Evolutionary conservation across 2,329 filamentous ascomycete species (phyloP), one percentile per base, ranked within the genome.

Genomic region (Purpureocillium takamizusanense): DNA sequence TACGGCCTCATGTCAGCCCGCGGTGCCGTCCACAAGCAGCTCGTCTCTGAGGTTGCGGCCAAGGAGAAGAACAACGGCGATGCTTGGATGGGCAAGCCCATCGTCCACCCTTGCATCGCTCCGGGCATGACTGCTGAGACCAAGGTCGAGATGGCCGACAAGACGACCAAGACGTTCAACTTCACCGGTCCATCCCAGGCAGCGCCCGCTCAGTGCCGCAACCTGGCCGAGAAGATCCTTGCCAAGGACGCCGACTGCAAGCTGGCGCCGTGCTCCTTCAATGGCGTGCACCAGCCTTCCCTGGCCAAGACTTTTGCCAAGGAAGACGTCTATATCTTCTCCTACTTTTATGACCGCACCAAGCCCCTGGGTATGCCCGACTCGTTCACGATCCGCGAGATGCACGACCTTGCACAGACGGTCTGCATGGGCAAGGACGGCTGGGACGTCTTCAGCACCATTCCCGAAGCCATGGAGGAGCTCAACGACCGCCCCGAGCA

Each of bases 291-390:
- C 66, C 92, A 98, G 63, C 92, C 92, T 9, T 82, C 84, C 16
- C 74, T 98, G 35, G 81, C 79, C 50, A 94, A 95, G 72, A 98
- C 92, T 0, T 98, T 98, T 54, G 70, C 86, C 18, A 76, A 74
- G 46, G 90, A 97, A 63, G 89, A 95, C 53, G 78, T 97, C 30
- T 98, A 90, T 66, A 87, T 97, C 51, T 90, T 98, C 65, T 94
- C 86, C 23, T 98, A 94, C 74, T 98, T 98, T 67, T 95, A 84
- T 66, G 92, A 98, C 69, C 89, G 94, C 53, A 94, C 86, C 17
- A 77, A 86, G 60, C 86, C 88, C 4, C 78, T 98, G 10, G 94
- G 94, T 49, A 97, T 98, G 88, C 92, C 94, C n/a, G 88, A 95
- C 49, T 89, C 85, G 6, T 98, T 97, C 64, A 95, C 89, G 1